Evolutionary conservation across 1,284 basidiomycete species (phyloP).

Genomic region (Caloboletus inedulis): DNA sequence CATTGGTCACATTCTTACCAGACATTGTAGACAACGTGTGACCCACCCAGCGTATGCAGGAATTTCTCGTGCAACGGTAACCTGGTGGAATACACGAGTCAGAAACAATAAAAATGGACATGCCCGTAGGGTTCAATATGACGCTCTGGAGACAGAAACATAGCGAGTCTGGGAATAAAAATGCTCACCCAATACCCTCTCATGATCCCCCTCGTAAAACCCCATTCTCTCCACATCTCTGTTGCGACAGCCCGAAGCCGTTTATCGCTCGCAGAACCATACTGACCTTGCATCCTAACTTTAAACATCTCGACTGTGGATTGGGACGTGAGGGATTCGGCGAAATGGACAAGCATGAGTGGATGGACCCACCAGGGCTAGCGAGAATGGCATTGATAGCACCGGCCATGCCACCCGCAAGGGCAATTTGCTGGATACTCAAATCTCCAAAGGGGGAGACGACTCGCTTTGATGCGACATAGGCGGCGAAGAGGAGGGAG

Average conservation of each 20-base stretch:
- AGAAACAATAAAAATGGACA: background rate
- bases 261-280: constrained; percentile 75
- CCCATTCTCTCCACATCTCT: constrained; percentile 86
- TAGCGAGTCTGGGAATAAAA: background rate
- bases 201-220: constrained; percentile 88
- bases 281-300: constrained; percentile 97
- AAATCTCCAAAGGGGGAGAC: constrained; percentile 87
- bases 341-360: background rate
- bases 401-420: constrained; percentile 89
- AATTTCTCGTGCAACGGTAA: constrained; percentile 91
- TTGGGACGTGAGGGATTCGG: background rate
- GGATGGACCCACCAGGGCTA: constrained; percentile 64
- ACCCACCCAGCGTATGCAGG: constrained; percentile 90
- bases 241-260: constrained; percentile 64
- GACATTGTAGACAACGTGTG: constrained; percentile 17
- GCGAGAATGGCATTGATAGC: constrained; percentile 86
- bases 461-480: constrained; percentile 76
- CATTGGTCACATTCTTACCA: background rate
- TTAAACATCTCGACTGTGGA: constrained; percentile 81
- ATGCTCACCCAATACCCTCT: constrained; percentile 86
- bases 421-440: constrained; percentile 74
- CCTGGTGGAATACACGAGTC: constrained; percentile 40
- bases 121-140: background rate
- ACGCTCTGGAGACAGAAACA: background rate
- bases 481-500: constrained; percentile 90